Evolutionary conservation across 306 rosid genomes (phyloP).

Genomic region (Prunus dulcis): DNA sequence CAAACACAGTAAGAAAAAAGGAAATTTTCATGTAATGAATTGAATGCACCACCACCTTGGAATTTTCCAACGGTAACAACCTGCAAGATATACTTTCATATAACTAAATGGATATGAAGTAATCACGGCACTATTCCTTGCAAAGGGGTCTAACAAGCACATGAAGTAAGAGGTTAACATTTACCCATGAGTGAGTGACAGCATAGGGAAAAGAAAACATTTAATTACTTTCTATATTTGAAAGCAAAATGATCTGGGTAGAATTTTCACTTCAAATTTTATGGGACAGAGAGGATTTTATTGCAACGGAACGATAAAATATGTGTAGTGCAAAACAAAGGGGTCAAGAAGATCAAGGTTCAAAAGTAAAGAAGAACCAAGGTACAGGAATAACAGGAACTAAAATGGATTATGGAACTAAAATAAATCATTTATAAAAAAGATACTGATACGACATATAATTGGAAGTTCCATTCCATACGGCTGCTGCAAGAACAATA

Average conservation of each 20-base stretch:
- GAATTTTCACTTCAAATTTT: not conserved
- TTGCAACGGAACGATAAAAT: too few relatives aligned
- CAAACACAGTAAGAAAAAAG: too few relatives aligned
- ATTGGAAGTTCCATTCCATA: not conserved
- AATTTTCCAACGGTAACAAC: slow-evolving; percentile 70
- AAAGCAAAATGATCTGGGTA: too few relatives aligned
- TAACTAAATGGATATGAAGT: not conserved
- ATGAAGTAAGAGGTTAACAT: not conserved
- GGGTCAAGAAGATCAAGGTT: too few relatives aligned
- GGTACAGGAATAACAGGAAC: not conserved
- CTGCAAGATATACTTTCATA: slow-evolving; percentile 32
- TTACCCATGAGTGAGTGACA: not conserved
- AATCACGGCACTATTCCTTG: not conserved
- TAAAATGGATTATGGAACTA: not conserved
- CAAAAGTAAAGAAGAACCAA: not conserved
- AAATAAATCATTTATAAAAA: too few relatives aligned
- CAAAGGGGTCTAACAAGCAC: not conserved
- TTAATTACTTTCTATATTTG: not conserved
- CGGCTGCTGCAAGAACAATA: too few relatives aligned
- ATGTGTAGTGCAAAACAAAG: too few relatives aligned
- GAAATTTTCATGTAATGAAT: too few relatives aligned
- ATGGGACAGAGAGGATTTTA: too few relatives aligned
- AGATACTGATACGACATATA: not conserved
- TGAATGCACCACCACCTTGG: slow-evolving; percentile 78
- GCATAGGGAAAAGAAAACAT: not conserved